Base-by-base conservation (phyloP, 2,329 filamentous ascomycete species). In the Malbranchea zuffiana region DNA sequence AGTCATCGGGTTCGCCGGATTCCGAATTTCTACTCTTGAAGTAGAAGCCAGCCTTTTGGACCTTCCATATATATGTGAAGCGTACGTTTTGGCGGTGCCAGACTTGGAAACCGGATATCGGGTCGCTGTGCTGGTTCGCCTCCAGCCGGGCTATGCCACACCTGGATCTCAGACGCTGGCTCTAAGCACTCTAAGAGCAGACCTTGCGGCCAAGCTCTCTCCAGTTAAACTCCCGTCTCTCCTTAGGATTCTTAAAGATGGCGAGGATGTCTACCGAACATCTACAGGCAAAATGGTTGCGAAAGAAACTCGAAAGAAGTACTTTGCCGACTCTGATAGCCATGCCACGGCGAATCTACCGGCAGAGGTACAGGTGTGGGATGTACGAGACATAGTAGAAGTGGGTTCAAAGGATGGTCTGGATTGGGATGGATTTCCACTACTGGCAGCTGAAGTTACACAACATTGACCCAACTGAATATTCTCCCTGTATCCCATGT, bases 41-140 rank as follows among this genome's bases (percentile, higher is more conserved):
- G 26, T 49, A 3, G 47, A 49, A 34, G 18, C 30, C 11, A 10
- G 31, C 10, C 25, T 49, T 4, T 31, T 40, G 19, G 38, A 41
- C 2, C 47, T 49, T 8, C 39, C 43, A 8, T 49, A 46, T 23
- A 35, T 47, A 8, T 24, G 35, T 5, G 47, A 49, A 35, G 45
- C 39, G 11, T 38, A 39, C 30, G 26, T 46, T 11, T 16, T 47
- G 12, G 15, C 36, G 3, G 39, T 43, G 3, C 39, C 31, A 6
- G 44, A 48, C 18, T 25, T 25, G 15, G 31, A 38, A 16, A 32
- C 40, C 5, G 26, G 25, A n/a, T 17, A 38, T 2, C 13, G 33
- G 7, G 42, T 35, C 2, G 39, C 32, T 32, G 42, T 33, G 6
- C 20, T 44, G 8, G 28, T 42, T 5, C 39, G 42, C 19, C 24